Conservation (phyloP, 2,329 filamentous ascomycete species). For the Aspergillus sp. region DNA sequence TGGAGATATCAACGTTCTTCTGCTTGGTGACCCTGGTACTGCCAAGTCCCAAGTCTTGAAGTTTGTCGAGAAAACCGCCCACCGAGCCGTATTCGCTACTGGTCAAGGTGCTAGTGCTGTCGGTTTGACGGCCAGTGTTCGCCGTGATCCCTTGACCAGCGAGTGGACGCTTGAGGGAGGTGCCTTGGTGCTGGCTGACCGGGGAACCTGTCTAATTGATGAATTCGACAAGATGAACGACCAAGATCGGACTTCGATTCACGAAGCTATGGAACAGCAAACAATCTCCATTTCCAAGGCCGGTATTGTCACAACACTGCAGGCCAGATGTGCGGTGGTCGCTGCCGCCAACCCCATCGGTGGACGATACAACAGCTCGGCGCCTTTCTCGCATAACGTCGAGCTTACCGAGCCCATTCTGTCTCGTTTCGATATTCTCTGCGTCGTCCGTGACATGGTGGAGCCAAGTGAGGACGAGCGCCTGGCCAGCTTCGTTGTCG, state of each 20-base stretch:
- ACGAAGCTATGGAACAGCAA: slow-evolving; percentile 99
- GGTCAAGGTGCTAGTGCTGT: slow-evolving; percentile 96
- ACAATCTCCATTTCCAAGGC: slow-evolving; percentile 99
- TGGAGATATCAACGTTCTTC: slow-evolving; percentile 95
- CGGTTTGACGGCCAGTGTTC: slow-evolving; percentile 93
- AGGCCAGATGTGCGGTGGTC: slow-evolving; percentile 93
- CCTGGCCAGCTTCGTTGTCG: slow-evolving; percentile 89
- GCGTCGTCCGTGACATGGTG: slow-evolving; percentile 91
- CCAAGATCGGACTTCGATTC: slow-evolving; percentile 94
- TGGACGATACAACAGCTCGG: slow-evolving; percentile 92
- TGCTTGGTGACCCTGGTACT: slow-evolving; percentile 94
- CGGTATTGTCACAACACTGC: slow-evolving; percentile 93
- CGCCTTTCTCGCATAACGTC: slow-evolving; percentile 93
- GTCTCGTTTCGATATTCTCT: slow-evolving; percentile 96
- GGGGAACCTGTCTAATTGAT: slow-evolving; percentile 92
- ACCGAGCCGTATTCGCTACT: slow-evolving; percentile 93
- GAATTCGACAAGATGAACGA: slow-evolving; percentile 99
- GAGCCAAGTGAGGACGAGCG: slow-evolving; percentile 90
- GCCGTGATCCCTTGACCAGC: slow-evolving; percentile 87
- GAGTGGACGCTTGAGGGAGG: slow-evolving; percentile 98
- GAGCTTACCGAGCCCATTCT: slow-evolving; percentile 95
- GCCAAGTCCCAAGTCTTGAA: slow-evolving; percentile 97
- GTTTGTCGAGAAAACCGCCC: slow-evolving; percentile 95
- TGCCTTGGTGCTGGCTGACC: slow-evolving; percentile 88
- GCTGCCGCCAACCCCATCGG: slow-evolving; percentile 95